These are phyloP conservation scores for Trametes maxima DNA, from an alignment of 768 basidiomycete genomes.

Conservation along the genomic window DNA sequence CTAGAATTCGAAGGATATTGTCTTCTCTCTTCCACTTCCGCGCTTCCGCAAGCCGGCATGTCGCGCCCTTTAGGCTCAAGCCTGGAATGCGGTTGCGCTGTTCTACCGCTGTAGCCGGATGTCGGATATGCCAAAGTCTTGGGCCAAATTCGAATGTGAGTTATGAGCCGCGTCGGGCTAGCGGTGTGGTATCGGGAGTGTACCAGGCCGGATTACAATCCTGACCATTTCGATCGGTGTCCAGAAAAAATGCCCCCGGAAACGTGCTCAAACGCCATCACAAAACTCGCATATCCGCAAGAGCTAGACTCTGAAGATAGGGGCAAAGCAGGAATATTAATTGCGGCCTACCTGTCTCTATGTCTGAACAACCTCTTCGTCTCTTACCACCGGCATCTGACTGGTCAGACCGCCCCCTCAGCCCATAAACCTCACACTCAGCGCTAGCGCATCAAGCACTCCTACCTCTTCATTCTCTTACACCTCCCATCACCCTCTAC, in stretches of 20 bases:
- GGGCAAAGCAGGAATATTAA: neutral
- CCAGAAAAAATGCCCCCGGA: neutral
- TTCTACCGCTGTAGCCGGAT: neutral
- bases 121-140: neutral
- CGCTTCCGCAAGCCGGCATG: too few species aligned
- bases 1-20: too few species aligned
- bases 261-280: neutral
- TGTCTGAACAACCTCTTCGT: neutral
- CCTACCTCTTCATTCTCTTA: neutral
- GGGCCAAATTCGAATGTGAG: neutral
- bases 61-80: too few species aligned
- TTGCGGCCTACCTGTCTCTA: neutral
- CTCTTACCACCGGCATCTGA: neutral
- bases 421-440: neutral
- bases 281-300: neutral
- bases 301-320: neutral
- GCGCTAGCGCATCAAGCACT: neutral
- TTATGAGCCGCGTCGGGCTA: neutral
- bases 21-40: too few species aligned
- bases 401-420: conserved; percentile 5
- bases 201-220: neutral
- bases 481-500: neutral
- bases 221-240: neutral
- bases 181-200: neutral
- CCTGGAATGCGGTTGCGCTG: too few species aligned